These are phyloP conservation scores for Biscogniauxia mediterranea DNA, from an alignment of 2,329 filamentous ascomycete genomes.

Conservation along the genomic window DNA sequence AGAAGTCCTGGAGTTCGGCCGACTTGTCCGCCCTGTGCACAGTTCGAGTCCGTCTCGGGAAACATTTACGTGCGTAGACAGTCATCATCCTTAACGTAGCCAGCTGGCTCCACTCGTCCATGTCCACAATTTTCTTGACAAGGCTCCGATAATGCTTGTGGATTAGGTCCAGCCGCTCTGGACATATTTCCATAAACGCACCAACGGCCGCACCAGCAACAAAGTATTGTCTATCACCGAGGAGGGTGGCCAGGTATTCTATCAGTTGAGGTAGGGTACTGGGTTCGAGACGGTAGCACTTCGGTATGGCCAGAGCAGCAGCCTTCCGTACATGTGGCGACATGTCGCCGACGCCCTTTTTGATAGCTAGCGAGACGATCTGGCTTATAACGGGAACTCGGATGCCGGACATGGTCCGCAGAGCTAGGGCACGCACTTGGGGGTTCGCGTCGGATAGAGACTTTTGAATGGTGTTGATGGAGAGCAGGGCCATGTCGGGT, in stretches of 20 bases:
- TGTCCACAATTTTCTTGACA: slow-evolving; percentile 89
- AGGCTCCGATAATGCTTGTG: slow-evolving; percentile 85
- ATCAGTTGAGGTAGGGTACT: slow-evolving; percentile 79
- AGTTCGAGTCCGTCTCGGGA: slow-evolving; percentile 66
- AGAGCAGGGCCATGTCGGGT: slow-evolving; percentile 89
- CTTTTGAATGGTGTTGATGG: slow-evolving; percentile 98
- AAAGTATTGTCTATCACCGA: slow-evolving; percentile 92
- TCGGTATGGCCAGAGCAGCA: slow-evolving; percentile 89
- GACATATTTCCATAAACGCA: slow-evolving; percentile 86
- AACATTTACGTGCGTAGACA: slow-evolving; percentile 81
- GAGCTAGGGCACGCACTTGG: slow-evolving; percentile 83
- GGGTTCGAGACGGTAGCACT: slow-evolving; percentile 90
- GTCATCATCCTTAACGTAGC: slow-evolving; percentile 80
- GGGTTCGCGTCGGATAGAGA: slow-evolving; percentile 91
- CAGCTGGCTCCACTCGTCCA: slow-evolving; percentile 98
- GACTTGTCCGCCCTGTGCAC: slow-evolving; percentile 42
- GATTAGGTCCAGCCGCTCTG: slow-evolving; percentile 81
- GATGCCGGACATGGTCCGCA: slow-evolving; percentile 96
- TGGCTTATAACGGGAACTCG: slow-evolving; percentile 97
- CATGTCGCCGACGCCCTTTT: slow-evolving; percentile 91
- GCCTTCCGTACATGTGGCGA: slow-evolving; percentile 90
- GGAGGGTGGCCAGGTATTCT: slow-evolving; percentile 73
- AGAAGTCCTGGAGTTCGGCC: slow-evolving; percentile 68
- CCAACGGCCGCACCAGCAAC: slow-evolving; percentile 92
- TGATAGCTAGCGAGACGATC: slow-evolving; percentile 94